A percentile compares a stretch with the other conserved stretches of the same genome.
Evolutionary conservation across 768 basidiomycete species (phyloP).

Genomic region (Cubamyces sp.): DNA sequence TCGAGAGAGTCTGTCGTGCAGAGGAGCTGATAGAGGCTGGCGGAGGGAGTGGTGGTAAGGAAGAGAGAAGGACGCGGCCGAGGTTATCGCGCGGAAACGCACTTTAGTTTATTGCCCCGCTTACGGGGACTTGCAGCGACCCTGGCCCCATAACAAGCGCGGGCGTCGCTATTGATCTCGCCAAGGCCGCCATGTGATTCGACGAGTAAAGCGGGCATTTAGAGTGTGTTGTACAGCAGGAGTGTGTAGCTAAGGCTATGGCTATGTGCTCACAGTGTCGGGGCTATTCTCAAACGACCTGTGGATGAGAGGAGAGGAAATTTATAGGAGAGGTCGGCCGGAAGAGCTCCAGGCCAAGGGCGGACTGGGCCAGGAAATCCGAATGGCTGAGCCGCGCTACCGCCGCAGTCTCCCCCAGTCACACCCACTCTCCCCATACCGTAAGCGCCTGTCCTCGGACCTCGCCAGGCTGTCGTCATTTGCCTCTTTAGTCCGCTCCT

Average conservation of each 20-base stretch:
- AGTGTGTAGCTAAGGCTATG: neutral
- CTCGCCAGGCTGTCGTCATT: constrained; percentile 18
- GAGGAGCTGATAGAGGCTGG: constrained; percentile 29
- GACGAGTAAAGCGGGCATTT: constrained; percentile 23
- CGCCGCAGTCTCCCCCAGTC: constrained; percentile 3
- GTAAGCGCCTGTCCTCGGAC: constrained; percentile 5
- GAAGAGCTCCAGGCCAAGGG: neutral
- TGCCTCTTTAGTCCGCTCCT: neutral
- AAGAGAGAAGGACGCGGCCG: constrained; percentile 22
- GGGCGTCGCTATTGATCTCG: constrained; percentile 21
- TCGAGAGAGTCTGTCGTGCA: constrained; percentile 22
- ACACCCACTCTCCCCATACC: constrained; percentile 2
- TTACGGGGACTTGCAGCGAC: constrained; percentile 11
- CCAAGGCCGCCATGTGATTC: constrained; percentile 17
- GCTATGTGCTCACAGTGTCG: neutral
- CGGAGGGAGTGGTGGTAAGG: constrained; percentile 26
- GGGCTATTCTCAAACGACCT: neutral
- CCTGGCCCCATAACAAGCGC: constrained; percentile 9
- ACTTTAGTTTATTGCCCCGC: constrained; percentile 29
- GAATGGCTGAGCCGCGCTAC: constrained; percentile 10
- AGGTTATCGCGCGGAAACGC: constrained; percentile 30
- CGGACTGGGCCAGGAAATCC: neutral
- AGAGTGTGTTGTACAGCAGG: neutral
- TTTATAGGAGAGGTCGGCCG: neutral
- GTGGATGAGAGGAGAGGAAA: neutral